These are phyloP conservation scores for Boletus sp. DNA, from an alignment of 768 basidiomycete species.

Conservation along the genomic window DNA sequence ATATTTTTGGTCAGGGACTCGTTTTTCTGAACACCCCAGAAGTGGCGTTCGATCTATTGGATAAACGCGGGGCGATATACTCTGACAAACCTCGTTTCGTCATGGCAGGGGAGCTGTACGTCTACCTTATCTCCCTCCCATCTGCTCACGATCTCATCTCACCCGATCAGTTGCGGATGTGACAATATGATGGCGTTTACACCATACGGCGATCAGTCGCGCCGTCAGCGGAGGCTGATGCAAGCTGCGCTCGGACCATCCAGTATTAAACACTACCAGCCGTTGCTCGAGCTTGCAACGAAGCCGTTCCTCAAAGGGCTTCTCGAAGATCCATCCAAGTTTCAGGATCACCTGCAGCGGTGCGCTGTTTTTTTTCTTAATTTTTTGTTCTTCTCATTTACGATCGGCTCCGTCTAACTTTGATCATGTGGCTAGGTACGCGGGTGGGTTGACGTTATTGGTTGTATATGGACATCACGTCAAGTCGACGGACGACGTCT, in stretches of 20 bases:
- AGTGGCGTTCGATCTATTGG: no score
- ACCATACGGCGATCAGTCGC: conserved; percentile 58
- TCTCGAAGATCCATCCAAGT: conserved; percentile 39
- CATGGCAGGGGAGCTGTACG: no score
- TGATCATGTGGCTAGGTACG: conserved; percentile 7
- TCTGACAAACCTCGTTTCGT: no score
- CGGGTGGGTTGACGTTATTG: conserved; percentile 50
- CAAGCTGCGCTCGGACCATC: conserved; percentile 58
- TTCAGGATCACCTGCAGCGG: conserved; percentile 37
- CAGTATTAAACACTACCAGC: conserved; percentile 55
- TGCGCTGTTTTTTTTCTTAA: conserved; percentile 6
- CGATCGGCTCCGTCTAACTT: conserved; percentile 6
- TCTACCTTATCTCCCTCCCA: no score
- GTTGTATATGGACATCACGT: conserved; percentile 54
- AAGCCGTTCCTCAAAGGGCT: conserved; percentile 56
- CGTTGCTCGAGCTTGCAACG: conserved; percentile 56
- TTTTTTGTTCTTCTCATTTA: neutral
- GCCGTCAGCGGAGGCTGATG: conserved; percentile 66
- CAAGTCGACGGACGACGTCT: no score
- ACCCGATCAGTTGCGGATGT: conserved; percentile 48
- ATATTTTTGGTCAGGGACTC: no score
- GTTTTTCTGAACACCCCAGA: no score
- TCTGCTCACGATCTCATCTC: conserved; percentile 1
- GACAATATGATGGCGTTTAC: conserved; percentile 74
- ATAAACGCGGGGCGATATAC: no score